Percentiles rank a stretch among this genome's conserved stretches.
Conservation (phyloP, 2,329 filamentous ascomycete genomes). For the Berkeleyomyces basicola region DNA sequence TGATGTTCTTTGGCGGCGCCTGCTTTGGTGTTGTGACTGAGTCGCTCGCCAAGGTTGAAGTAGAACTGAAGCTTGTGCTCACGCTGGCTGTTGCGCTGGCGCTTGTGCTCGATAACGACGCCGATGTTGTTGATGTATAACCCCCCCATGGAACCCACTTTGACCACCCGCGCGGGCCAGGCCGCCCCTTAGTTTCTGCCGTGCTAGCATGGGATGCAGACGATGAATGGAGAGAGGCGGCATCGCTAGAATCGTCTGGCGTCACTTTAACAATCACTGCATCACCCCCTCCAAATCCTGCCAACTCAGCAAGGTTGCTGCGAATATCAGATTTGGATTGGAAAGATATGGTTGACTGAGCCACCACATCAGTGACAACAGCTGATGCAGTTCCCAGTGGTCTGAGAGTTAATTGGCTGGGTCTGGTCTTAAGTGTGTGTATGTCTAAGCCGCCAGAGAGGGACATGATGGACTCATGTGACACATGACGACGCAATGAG, state of each 20-base stretch:
- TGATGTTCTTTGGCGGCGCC: conserved; percentile 15
- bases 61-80: conserved; percentile 3
- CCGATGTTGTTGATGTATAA: background rate
- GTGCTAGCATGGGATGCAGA: conserved; percentile 4
- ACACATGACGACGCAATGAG: conserved; percentile 47
- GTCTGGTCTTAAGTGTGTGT: conserved; percentile 59
- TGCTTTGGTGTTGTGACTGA: conserved; percentile 1
- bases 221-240: conserved; percentile 7
- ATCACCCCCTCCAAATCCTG: background rate
- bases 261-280: background rate
- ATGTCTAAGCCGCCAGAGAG: conserved; percentile 80
- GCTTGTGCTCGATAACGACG: background rate
- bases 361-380: conserved; percentile 41
- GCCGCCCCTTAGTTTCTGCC: background rate
- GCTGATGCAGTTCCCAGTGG: conserved; percentile 38
- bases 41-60: background rate
- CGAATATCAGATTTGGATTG: conserved; percentile 10
- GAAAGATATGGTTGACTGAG: conserved; percentile 36
- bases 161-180: conserved; percentile 1
- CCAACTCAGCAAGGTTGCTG: conserved; percentile 8
- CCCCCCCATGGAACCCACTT: conserved; percentile 12
- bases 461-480: conserved; percentile 81
- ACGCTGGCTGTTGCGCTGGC: background rate
- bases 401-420: conserved; percentile 53
- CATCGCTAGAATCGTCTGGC: background rate